Base-by-base conservation (phyloP, 2,329 filamentous ascomycete genomes). In the Pseudocercospora musae region DNA sequence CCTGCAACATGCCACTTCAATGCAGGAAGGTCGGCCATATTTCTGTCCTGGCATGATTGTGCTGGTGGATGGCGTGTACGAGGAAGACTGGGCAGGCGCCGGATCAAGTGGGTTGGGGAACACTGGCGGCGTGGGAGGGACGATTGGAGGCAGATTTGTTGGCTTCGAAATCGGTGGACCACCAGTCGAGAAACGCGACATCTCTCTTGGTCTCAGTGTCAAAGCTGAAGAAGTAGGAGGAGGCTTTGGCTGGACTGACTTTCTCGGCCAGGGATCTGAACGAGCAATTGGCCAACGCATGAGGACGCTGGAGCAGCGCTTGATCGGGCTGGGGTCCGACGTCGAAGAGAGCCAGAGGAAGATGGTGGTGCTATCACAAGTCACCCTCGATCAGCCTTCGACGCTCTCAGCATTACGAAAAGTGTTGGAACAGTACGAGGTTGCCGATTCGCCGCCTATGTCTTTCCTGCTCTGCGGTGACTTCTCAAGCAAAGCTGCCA, bases 241-340 rank as follows among this genome's bases (percentile, higher is more conserved):
- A 62, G 91, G 91, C 0, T 97, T 98, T 73, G 95, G 95, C 48
- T 99, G 95, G 93, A 92, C 96, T 58, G 95, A 98, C 75, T 99
- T 98, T 73, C 81, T 98, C 1, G 95, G 94, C 5, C 85, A 95
- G 0, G 94, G 94, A 37, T 96, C 92, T 71, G 92, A 96, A 75
- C 88, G 92, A 50, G 92, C 92, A 6, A 86, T 89, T 0, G 93
- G 94, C 0, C 76, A 85, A 1, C 89, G 89, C 61, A 97, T 98
- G 94, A 87, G 91, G 59, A 87, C 85, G 62, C 82, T 97, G 0
- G 90, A 96, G 73, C 81, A 86, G 37, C 85, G 87, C 53, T 80
- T 95, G 2, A 79, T 94, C 5, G 74, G 71, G 7, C 59, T 67
- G 1, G 40, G 70, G 64, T 37, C 72, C 60, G 59, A 69, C 71